Conservation (phyloP, 1,139 yeast species). For the Kodamaea alishanica region DNA sequence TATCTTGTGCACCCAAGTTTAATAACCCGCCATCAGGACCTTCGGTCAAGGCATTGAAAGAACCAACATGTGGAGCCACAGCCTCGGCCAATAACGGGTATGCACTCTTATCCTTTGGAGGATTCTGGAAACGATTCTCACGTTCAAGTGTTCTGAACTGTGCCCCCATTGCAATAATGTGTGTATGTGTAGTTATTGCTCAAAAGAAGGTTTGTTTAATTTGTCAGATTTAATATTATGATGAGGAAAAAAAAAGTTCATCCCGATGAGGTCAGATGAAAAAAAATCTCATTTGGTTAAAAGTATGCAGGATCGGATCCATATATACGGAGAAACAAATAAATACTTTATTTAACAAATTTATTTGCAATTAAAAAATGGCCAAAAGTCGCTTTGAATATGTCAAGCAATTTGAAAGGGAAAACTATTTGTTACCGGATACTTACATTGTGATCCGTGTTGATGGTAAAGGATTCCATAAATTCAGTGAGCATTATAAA, state of each 20-base stretch:
- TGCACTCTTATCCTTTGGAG: constrained; percentile 82
- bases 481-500: constrained; percentile 65
- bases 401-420: constrained; percentile 77
- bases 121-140: constrained; percentile 78
- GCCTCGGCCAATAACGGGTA: constrained; percentile 84
- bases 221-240: too few species aligned
- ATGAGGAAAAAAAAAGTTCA: constrained; percentile 2
- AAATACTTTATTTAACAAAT: neutral
- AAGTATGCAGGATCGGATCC: neutral
- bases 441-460: constrained; percentile 80
- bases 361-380: constrained; percentile 6
- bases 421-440: constrained; percentile 68
- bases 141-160: constrained; percentile 83
- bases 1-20: constrained; percentile 82
- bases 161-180: constrained; percentile 31
- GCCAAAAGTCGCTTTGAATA: constrained; percentile 50
- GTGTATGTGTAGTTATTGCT: too few species aligned
- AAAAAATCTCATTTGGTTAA: neutral
- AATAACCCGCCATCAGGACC: constrained; percentile 82
- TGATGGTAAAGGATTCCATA: constrained; percentile 94
- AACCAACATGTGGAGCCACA: constrained; percentile 91
- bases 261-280: constrained; percentile 11
- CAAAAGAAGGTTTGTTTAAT: too few species aligned
- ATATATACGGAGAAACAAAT: neutral
- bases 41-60: constrained; percentile 91